These are phyloP conservation scores for Phytophthora vignae DNA, from an alignment of 352 stramenopile species.

Conservation along the genomic window DNA sequence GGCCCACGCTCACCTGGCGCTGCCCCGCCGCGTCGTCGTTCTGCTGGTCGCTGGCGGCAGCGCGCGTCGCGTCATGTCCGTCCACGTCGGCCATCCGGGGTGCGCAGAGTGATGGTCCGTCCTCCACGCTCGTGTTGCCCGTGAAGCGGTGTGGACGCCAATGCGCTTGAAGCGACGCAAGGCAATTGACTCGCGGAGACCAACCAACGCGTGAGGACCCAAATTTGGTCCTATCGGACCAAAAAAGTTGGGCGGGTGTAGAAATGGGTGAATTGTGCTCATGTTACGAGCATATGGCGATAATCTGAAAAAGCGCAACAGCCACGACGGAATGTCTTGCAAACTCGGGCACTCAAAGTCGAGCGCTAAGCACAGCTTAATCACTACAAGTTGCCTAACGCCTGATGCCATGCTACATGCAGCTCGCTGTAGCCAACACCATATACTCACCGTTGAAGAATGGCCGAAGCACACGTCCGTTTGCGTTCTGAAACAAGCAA, in stretches of 20 bases:
- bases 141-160: conserved; percentile 24
- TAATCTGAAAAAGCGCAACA: no score
- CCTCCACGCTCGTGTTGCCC: conserved; percentile 6
- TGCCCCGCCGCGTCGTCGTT: conserved; percentile 31
- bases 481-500: no score
- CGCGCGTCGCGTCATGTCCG: conserved; percentile 12
- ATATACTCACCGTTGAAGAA: no score
- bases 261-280: background rate
- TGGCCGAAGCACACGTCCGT: no score
- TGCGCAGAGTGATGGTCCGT: conserved; percentile 21
- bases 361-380: no score
- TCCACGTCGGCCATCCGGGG: conserved; percentile 26
- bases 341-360: no score
- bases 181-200: conserved; percentile 23
- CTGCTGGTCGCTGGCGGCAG: conserved; percentile 5
- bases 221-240: background rate
- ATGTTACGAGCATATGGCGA: no score
- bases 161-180: conserved; percentile 15
- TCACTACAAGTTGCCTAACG: no score
- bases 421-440: no score
- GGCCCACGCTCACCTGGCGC: conserved; percentile 31
- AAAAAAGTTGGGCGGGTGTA: background rate
- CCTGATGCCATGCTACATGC: no score
- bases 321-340: no score
- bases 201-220: conserved; percentile 15